Conservation (phyloP, 2,329 filamentous ascomycete genomes). For the Cordyceps militaris region DNA sequence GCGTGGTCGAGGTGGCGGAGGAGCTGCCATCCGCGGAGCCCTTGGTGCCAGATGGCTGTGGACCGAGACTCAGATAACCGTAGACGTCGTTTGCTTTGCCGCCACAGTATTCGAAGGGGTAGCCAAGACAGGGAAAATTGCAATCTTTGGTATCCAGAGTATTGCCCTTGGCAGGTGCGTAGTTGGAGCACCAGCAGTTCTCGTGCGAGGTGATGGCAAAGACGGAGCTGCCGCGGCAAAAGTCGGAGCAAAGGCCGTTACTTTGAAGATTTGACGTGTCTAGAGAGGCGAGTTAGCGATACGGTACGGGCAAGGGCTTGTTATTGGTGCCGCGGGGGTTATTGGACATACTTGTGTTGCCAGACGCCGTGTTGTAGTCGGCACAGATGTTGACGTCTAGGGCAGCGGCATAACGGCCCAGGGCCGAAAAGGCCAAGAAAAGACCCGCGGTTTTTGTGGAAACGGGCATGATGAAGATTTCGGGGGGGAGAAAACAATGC, state of each 20-base stretch:
- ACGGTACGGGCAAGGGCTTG: neutral
- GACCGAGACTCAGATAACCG: constrained; percentile 56
- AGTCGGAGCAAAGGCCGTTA: constrained; percentile 58
- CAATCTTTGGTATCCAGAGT: constrained; percentile 43
- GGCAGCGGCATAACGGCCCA: constrained; percentile 19
- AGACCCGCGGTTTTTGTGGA: constrained; percentile 17
- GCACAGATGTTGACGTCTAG: constrained; percentile 29
- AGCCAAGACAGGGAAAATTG: constrained; percentile 59
- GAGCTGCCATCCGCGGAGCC: constrained; percentile 16
- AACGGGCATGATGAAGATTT: constrained; percentile 18
- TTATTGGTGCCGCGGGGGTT: neutral
- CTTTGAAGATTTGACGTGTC: constrained; percentile 4
- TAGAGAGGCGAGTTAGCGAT: neutral
- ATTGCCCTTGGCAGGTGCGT: constrained; percentile 44
- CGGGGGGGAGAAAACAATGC: neutral
- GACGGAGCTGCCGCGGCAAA: constrained; percentile 52
- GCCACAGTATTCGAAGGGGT: constrained; percentile 58
- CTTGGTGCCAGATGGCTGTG: constrained; percentile 50
- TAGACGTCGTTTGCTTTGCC: constrained; percentile 43
- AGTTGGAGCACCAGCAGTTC: constrained; percentile 70
- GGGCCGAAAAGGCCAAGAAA: constrained; percentile 21
- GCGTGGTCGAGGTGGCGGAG: neutral
- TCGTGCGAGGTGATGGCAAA: constrained; percentile 61
- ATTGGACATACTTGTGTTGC: constrained; percentile 25
- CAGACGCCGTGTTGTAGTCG: constrained; percentile 30